Conservation (phyloP, 176 grass and related monocot genomes). For the Luzula sylvatica region DNA sequence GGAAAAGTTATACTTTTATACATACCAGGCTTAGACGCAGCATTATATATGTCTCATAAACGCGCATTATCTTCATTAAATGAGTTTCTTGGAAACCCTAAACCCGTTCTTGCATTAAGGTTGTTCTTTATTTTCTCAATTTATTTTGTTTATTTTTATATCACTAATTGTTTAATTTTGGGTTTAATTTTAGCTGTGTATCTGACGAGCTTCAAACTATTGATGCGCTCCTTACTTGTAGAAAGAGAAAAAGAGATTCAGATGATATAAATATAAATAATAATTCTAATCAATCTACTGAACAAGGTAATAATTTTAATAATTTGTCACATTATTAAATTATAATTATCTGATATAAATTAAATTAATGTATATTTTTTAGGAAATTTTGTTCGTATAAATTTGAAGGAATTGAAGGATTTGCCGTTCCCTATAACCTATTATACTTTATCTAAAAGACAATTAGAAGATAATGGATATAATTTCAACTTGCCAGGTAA, state of each 20-base stretch:
- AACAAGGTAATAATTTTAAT: conserved; percentile 27
- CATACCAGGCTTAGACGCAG: conserved; percentile 88
- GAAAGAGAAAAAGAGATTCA: conserved; percentile 61
- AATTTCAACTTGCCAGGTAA: conserved; percentile 40
- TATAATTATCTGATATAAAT: conserved; percentile 2
- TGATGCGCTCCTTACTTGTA: conserved; percentile 82
- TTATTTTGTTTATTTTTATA: background rate
- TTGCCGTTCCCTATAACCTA: conserved; percentile 74
- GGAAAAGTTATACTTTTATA: conserved; percentile 72
- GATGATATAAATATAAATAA: conserved; percentile 19
- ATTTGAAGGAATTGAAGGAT: conserved; percentile 47
- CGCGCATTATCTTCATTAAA: conserved; percentile 56
- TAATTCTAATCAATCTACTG: conserved; percentile 25
- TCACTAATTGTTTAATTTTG: conserved; percentile 21
- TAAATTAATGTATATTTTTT: conserved; percentile 9
- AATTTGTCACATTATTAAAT: background rate
- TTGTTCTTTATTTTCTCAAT: conserved; percentile 19
- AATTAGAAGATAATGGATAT: conserved; percentile 87
- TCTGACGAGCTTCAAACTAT: conserved; percentile 86
- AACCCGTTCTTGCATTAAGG: conserved; percentile 90
- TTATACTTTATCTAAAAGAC: conserved; percentile 68
- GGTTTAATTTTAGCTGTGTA: conserved; percentile 41
- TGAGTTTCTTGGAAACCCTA: conserved; percentile 74
- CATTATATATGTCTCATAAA: conserved; percentile 64
- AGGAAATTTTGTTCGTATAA: conserved; percentile 37